Percentiles rank a stretch among this genome's conserved stretches.
phyloP scores from a whole-genome alignment of 495 filamentous ascomycete species.

The Diplogelasinospora grovesii region DNA sequence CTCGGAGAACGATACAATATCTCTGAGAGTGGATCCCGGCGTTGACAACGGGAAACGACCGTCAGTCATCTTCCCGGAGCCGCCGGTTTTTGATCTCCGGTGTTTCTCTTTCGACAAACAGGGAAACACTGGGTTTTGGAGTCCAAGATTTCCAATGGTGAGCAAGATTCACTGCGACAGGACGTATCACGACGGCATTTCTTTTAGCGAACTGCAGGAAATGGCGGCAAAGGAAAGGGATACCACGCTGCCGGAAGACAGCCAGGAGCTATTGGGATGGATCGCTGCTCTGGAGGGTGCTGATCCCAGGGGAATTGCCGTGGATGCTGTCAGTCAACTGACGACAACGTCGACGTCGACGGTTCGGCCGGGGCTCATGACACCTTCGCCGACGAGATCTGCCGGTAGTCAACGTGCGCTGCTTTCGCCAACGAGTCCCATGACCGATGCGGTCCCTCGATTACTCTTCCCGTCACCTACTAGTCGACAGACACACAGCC shows the following conservation, averaged over 20 bases:
- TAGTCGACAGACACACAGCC: too few species aligned
- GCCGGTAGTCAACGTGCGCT: too few species aligned
- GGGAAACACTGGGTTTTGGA: conserved; percentile 39
- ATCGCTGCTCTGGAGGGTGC: conserved; percentile 44
- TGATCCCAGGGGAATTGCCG: conserved; percentile 26
- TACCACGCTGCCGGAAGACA: conserved; percentile 27
- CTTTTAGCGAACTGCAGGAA: conserved; percentile 38
- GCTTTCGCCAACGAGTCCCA: too few species aligned
- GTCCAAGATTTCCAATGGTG: conserved; percentile 39
- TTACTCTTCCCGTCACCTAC: neutral
- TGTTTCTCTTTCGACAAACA: conserved; percentile 42
- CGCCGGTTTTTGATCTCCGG: conserved; percentile 40
- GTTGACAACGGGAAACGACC: conserved; percentile 30
- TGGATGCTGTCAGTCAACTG: conserved; percentile 16
- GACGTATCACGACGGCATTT: conserved; percentile 34
- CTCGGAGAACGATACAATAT: conserved; percentile 24
- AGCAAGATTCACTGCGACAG: conserved; percentile 43
- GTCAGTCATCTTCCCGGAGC: conserved; percentile 29
- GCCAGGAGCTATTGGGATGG: conserved; percentile 51
- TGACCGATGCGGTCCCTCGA: too few species aligned
- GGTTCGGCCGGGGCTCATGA: too few species aligned
- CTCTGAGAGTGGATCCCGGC: conserved; percentile 24
- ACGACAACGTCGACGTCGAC: conserved; percentile 12
- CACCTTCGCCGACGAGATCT: too few species aligned
- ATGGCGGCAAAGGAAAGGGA: conserved; percentile 33